Conservation (phyloP, 177 flowering plant genomes). For the Telopea speciosissima region DNA sequence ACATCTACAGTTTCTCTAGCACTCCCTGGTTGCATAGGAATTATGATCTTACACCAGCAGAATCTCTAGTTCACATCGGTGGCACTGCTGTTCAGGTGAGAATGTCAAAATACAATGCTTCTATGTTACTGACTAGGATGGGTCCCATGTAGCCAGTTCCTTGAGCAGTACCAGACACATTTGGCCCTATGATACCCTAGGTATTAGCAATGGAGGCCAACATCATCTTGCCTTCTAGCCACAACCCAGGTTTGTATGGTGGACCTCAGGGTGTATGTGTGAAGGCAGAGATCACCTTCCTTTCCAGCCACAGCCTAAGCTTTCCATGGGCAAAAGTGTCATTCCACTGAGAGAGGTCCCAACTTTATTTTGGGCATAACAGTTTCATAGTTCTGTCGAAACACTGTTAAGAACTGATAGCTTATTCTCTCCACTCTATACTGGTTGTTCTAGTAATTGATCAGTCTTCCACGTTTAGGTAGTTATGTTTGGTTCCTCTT, state of each 20-base stretch:
- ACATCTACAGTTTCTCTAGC: constrained; percentile 76
- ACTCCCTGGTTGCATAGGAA: constrained; percentile 80
- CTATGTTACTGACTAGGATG: neutral
- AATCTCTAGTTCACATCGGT: constrained; percentile 67
- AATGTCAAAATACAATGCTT: neutral
- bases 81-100: constrained; percentile 20
- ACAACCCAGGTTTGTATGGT: too few relatives aligned
- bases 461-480: neutral
- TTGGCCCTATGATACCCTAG: neutral
- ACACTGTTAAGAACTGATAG: neutral
- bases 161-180: neutral
- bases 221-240: neutral
- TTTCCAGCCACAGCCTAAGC: neutral
- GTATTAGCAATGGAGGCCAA: neutral
- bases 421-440: neutral
- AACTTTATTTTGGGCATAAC: neutral
- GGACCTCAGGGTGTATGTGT: neutral
- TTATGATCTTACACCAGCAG: constrained; percentile 55
- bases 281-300: constrained; percentile 1
- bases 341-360: neutral
- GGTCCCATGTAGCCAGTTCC: neutral
- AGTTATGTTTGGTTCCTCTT: neutral
- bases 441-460: neutral
- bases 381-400: neutral
- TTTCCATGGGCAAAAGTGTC: neutral